A percentile compares a stretch with the other conserved stretches of the same genome.
Conservation (phyloP, 495 filamentous ascomycete species). For the Chaetomidium leptoderma region DNA sequence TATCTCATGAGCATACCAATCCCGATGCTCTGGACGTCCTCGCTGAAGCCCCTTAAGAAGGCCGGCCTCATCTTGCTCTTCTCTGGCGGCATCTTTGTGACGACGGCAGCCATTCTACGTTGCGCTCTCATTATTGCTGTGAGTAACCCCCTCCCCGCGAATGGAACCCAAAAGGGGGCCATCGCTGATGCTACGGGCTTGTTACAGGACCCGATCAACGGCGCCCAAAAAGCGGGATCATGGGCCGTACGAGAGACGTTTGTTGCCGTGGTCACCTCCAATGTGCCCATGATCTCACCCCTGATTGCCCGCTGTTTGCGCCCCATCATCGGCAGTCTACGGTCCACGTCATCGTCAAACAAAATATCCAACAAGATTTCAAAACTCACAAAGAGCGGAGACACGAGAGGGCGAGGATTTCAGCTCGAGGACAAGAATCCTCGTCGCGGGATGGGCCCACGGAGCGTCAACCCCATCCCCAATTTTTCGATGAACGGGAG, state of each 20-base stretch:
- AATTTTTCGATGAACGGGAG: conserved; percentile 45
- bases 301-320: conserved; percentile 37
- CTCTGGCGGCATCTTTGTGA: conserved; percentile 47
- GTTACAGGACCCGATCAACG: conserved; percentile 40
- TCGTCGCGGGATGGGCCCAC: conserved; percentile 39
- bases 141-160: conserved; percentile 9
- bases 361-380: conserved; percentile 22
- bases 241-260: conserved; percentile 53
- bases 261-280: conserved; percentile 50
- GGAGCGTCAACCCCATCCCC: conserved; percentile 45
- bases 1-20: conserved; percentile 53
- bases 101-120: conserved; percentile 46
- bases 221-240: conserved; percentile 39
- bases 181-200: background rate
- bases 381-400: conserved; percentile 24
- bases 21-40: conserved; percentile 50
- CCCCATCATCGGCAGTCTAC: conserved; percentile 32
- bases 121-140: conserved; percentile 45
- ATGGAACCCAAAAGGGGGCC: background rate
- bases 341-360: conserved; percentile 27
- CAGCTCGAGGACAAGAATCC: conserved; percentile 38
- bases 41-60: conserved; percentile 44
- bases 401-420: conserved; percentile 21
- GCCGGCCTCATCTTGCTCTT: conserved; percentile 47
- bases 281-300: conserved; percentile 52